Conservation (phyloP, 225 moss, liverwort and hornwort genomes). For the Marchantia polymorpha region DNA sequence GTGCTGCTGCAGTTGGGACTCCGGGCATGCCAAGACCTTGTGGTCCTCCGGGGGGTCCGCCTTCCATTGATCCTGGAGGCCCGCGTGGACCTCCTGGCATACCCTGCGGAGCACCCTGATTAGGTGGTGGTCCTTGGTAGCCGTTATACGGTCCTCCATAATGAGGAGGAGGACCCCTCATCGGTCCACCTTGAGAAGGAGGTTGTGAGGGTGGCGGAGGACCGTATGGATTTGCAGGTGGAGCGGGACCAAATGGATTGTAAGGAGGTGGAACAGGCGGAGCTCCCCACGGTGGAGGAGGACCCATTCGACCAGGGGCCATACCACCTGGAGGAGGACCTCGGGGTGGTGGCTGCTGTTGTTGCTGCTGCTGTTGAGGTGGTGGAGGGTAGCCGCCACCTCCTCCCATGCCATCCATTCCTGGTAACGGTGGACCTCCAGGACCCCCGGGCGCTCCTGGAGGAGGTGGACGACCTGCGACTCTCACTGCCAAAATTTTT, state of each 20-base stretch:
- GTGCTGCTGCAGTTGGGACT: slow-evolving; percentile 57
- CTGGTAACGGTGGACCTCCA: slow-evolving; percentile 65
- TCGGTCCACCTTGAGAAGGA: slow-evolving; percentile 64
- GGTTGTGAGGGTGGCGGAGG: slow-evolving; percentile 52
- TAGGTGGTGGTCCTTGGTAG: slow-evolving; percentile 63
- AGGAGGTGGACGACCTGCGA: slow-evolving; percentile 93
- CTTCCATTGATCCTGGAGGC: slow-evolving; percentile 60
- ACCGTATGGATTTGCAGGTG: slow-evolving; percentile 68
- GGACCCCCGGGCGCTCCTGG: slow-evolving; percentile 69
- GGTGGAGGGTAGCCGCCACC: slow-evolving; percentile 62
- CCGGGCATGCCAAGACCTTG: slow-evolving; percentile 78
- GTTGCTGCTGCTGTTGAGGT: slow-evolving; percentile 53
- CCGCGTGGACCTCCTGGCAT: slow-evolving; percentile 42
- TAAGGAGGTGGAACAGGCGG: slow-evolving; percentile 76
- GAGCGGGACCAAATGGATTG: slow-evolving; percentile 81
- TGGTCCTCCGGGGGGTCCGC: slow-evolving; percentile 57
- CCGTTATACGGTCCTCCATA: slow-evolving; percentile 79
- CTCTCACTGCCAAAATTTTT: slow-evolving; percentile 88
- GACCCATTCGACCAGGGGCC: slow-evolving; percentile 62
- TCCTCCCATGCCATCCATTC: slow-evolving; percentile 72
- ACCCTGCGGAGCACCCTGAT: slow-evolving; percentile 50
- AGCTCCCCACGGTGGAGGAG: slow-evolving; percentile 78
- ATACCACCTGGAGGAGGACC: slow-evolving; percentile 67
- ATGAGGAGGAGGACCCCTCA: slow-evolving; percentile 61
- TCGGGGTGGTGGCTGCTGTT: slow-evolving; percentile 52